phyloP scores from a whole-genome alignment of 1,284 basidiomycete species.

The Takashimella tepidaria region DNA sequence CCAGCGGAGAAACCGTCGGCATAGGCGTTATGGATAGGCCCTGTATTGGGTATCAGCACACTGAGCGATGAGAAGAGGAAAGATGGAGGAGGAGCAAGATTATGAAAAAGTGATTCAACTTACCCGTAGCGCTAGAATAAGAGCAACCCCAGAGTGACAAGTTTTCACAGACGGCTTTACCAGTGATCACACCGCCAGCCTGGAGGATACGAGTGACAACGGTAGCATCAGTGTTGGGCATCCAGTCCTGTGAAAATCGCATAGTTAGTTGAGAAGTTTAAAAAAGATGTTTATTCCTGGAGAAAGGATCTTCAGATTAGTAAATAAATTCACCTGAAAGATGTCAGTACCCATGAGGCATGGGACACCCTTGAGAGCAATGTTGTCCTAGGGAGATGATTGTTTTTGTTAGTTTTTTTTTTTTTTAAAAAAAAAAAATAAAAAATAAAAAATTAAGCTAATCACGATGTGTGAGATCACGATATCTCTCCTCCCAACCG shows the following conservation, averaged over 20 bases:
- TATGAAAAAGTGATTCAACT: conserved; percentile 16
- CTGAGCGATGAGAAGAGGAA: no score
- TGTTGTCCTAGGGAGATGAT: conserved; percentile 19
- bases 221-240: conserved; percentile 48
- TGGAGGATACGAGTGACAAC: conserved; percentile 51
- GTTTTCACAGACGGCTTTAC: conserved; percentile 49
- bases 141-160: conserved; percentile 23
- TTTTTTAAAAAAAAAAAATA: no score
- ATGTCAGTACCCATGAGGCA: conserved; percentile 31
- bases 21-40: conserved; percentile 51
- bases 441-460: no score
- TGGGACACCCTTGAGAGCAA: conserved; percentile 29
- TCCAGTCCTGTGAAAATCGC: no score
- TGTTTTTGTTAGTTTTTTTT: no score
- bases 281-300: no score
- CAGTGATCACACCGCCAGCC: conserved; percentile 48
- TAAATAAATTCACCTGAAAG: no score
- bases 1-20: conserved; percentile 51
- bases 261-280: no score
- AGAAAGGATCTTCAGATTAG: no score
- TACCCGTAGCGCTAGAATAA: conserved; percentile 10
- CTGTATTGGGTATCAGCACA: conserved; percentile 40
- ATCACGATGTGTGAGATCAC: no score
- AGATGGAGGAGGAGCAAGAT: conserved; percentile 15
- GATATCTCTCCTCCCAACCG: no score